These are phyloP conservation scores for Talaromyces wortmannii DNA, from an alignment of 495 filamentous ascomycete species.

Conservation along the genomic window DNA sequence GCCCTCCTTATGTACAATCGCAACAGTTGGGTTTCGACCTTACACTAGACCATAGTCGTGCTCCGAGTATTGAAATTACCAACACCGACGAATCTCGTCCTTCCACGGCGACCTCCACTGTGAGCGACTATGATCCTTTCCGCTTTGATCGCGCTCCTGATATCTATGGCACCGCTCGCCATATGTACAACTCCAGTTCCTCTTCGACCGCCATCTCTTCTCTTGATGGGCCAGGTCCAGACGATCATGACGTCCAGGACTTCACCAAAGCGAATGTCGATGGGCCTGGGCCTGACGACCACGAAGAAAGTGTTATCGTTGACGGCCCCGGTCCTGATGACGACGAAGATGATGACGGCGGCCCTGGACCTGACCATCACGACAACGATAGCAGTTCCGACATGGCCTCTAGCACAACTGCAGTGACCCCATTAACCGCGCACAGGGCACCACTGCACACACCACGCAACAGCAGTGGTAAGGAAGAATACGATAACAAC, in stretches of 20 bases:
- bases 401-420: not conserved
- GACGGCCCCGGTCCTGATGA: constrained; percentile 37
- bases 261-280: constrained; percentile 16
- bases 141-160: constrained; percentile 30
- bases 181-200: not conserved
- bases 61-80: constrained; percentile 2
- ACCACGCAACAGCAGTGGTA: not conserved
- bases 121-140: constrained; percentile 41
- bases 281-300: constrained; percentile 11
- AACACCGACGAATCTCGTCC: constrained; percentile 23
- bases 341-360: constrained; percentile 10
- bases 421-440: not conserved
- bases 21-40: constrained; percentile 9
- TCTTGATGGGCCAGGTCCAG: not conserved
- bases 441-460: not conserved
- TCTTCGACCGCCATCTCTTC: not conserved
- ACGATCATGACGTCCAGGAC: not conserved
- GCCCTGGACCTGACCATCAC: constrained; percentile 1
- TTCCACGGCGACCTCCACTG: constrained; percentile 32
- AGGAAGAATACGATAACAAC: not conserved
- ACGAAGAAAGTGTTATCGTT: constrained; percentile 9
- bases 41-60: not conserved
- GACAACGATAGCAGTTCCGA: not conserved
- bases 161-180: not conserved
- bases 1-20: constrained; percentile 17